These are phyloP conservation scores for Jatropha curcas DNA, from an alignment of 345 rosid species.

Conservation along the genomic window DNA sequence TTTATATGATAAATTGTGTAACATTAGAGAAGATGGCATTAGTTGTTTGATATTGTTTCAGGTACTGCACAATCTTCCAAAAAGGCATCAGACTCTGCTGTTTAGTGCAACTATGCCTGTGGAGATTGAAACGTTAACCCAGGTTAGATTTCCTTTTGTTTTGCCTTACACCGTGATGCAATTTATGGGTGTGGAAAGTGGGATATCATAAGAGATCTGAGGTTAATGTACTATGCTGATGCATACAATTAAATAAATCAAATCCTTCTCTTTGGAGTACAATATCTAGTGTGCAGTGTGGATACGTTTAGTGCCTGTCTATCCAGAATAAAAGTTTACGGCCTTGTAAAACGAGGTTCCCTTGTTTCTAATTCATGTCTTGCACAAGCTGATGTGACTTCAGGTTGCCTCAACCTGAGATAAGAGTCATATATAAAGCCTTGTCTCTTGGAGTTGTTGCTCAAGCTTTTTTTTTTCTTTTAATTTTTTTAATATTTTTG, in stretches of 20 bases:
- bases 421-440: neutral
- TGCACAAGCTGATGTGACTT: neutral
- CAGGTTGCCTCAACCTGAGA: neutral
- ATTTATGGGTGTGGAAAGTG: slow-evolving; percentile 10
- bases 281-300: neutral
- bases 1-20: neutral
- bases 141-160: slow-evolving; percentile 21
- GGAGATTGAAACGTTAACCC: slow-evolving; percentile 44
- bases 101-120: slow-evolving; percentile 51
- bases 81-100: slow-evolving; percentile 42
- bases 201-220: neutral
- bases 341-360: neutral
- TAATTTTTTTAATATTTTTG: no score
- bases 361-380: neutral
- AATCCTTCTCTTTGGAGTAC: neutral
- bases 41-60: slow-evolving; percentile 14
- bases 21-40: slow-evolving; percentile 1
- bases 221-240: neutral
- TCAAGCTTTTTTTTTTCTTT: neutral
- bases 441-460: neutral
- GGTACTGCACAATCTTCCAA: slow-evolving; percentile 42
- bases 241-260: neutral
- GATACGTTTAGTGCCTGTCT: neutral
- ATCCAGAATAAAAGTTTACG: no score
- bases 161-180: neutral